Evolutionary conservation across 176 grass and related monocot genomes (phyloP).

Genomic region (Eleusine indica): DNA sequence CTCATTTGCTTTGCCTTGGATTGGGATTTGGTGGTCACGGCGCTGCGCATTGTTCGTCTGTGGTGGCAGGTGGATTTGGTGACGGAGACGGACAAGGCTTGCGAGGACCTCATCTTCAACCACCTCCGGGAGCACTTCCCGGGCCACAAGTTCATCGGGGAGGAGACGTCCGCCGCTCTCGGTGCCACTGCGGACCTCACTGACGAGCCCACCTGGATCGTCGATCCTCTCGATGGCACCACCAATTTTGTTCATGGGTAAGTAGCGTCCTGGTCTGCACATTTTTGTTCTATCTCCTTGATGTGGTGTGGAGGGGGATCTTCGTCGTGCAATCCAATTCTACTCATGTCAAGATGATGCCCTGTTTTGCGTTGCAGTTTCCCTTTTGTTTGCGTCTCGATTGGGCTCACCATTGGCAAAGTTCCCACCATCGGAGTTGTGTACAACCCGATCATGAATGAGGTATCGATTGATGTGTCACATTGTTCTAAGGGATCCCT

Average conservation of each 20-base stretch:
- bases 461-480: conserved; percentile 54
- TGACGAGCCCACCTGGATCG: conserved; percentile 88
- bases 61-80: conserved; percentile 92
- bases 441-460: conserved; percentile 91
- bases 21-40: conserved; percentile 28
- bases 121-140: conserved; percentile 82
- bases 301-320: neutral
- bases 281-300: neutral
- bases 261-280: neutral
- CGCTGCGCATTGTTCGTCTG: conserved; percentile 12
- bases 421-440: conserved; percentile 83
- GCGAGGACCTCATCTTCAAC: conserved; percentile 94
- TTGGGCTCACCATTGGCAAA: conserved; percentile 87
- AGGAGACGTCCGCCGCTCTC: conserved; percentile 81
- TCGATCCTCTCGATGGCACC: conserved; percentile 94
- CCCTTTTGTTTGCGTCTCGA: conserved; percentile 92
- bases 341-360: conserved; percentile 25
- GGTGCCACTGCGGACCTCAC: conserved; percentile 82
- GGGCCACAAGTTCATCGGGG: conserved; percentile 93
- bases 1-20: neutral
- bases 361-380: conserved; percentile 53
- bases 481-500: conserved; percentile 1
- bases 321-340: neutral
- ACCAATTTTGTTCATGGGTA: conserved; percentile 99
- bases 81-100: conserved; percentile 97